phyloP scores from a whole-genome alignment of 1,284 basidiomycete species.

The Athelia sp. region DNA sequence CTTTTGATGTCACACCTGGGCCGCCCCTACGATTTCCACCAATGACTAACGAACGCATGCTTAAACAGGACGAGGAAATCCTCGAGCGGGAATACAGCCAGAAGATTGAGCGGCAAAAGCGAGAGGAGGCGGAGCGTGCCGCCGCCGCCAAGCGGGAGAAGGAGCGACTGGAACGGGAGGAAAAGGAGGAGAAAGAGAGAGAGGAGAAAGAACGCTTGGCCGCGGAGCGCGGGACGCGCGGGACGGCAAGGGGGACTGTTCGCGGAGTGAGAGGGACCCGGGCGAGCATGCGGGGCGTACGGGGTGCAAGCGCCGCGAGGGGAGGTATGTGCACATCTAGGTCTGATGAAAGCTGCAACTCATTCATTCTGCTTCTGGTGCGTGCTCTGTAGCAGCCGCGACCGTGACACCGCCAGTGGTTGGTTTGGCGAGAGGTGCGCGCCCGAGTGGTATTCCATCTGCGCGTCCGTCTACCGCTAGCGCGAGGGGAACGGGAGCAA shows the following conservation, averaged over 20 bases:
- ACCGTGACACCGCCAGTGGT: slow-evolving; percentile 32
- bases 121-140: slow-evolving; percentile 45
- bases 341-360: not conserved
- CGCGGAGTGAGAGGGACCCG: slow-evolving; percentile 53
- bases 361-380: slow-evolving; percentile 9
- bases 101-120: slow-evolving; percentile 40
- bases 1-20: not conserved
- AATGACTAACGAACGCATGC: no score
- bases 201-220: slow-evolving; percentile 43
- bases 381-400: slow-evolving; percentile 29
- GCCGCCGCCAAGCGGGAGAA: slow-evolving; percentile 43
- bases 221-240: slow-evolving; percentile 33
- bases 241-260: slow-evolving; percentile 36
- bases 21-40: not conserved
- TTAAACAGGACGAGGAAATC: slow-evolving; percentile 51
- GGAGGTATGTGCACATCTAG: slow-evolving; percentile 18
- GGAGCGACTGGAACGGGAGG: slow-evolving; percentile 45
- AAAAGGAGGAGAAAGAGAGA: slow-evolving; percentile 40
- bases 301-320: slow-evolving; percentile 27
- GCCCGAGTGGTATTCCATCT: slow-evolving; percentile 10
- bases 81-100: slow-evolving; percentile 41
- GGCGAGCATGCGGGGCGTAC: slow-evolving; percentile 36
- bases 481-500: slow-evolving; percentile 10
- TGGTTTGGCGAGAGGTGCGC: slow-evolving; percentile 19
- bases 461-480: slow-evolving; percentile 31